phyloP scores from a whole-genome alignment of 2,329 filamentous ascomycete genomes.

The Cordyceps farinosa region DNA sequence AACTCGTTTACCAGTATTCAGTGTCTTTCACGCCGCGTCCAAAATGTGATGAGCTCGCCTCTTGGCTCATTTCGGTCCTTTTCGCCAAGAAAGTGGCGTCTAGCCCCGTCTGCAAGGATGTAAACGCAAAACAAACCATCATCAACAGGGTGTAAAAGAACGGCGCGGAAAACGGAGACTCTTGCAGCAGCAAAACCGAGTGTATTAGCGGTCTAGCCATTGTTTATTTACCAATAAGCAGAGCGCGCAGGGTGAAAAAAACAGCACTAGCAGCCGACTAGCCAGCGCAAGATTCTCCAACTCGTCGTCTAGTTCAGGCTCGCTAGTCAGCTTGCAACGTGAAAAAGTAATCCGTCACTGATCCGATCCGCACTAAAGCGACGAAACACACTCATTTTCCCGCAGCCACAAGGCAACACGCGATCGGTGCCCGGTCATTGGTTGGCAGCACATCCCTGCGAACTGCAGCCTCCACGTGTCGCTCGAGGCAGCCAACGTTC shows the following conservation, averaged over 20 bases:
- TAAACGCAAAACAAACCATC: background rate
- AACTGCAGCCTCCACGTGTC: conserved; percentile 7
- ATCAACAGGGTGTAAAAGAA: background rate
- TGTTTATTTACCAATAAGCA: background rate
- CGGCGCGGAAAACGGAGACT: background rate
- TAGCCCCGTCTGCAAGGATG: background rate
- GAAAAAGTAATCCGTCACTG: conserved; percentile 4
- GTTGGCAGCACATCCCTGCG: background rate
- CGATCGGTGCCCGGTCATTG: conserved; percentile 1
- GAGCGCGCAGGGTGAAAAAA: background rate
- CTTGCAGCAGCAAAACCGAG: background rate
- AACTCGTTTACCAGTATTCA: background rate
- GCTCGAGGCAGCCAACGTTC: background rate
- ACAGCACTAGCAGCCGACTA: background rate
- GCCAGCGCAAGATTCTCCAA: background rate
- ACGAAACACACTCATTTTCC: background rate
- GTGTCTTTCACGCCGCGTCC: background rate
- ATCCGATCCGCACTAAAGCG: conserved; percentile 13
- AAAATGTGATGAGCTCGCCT: background rate
- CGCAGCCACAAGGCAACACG: background rate
- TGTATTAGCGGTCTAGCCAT: background rate
- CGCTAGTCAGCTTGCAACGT: background rate
- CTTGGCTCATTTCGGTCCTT: background rate
- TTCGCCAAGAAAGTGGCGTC: conserved; percentile 9
- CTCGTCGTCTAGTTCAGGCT: background rate